Percentiles rank a stretch among this genome's conserved stretches.
Conservation (phyloP, 495 filamentous ascomycete species). For the Glarea lozoyensis region DNA sequence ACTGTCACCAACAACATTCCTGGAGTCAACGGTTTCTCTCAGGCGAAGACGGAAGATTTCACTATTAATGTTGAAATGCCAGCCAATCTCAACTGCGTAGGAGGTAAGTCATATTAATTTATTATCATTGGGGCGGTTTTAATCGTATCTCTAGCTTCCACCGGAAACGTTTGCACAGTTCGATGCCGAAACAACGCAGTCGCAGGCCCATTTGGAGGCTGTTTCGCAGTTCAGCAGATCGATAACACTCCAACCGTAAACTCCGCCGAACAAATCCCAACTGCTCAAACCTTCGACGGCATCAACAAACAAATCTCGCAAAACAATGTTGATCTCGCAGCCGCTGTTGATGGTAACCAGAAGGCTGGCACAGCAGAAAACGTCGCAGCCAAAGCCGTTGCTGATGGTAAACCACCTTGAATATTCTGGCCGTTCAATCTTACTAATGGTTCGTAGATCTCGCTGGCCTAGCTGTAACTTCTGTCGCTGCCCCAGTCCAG, state of each 20-base stretch:
- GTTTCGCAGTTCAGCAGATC: constrained; percentile 37
- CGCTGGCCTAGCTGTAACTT: constrained; percentile 2
- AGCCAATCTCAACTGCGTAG: constrained; percentile 27
- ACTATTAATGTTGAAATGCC: constrained; percentile 32
- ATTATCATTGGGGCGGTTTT: no score
- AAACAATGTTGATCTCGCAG: constrained; percentile 28
- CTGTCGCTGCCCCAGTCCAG: constrained; percentile 1
- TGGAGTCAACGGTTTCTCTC: constrained; percentile 36
- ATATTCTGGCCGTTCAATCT: background rate
- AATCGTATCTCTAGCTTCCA: no score
- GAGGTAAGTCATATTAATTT: no score
- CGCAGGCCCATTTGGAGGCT: constrained; percentile 44
- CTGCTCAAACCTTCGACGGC: constrained; percentile 22
- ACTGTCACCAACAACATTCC: constrained; percentile 36
- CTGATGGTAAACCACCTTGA: constrained; percentile 5
- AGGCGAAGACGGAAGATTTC: constrained; percentile 34
- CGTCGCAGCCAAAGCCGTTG: constrained; percentile 24
- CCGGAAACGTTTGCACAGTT: constrained; percentile 46
- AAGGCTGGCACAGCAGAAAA: constrained; percentile 24
- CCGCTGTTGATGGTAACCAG: constrained; percentile 27
- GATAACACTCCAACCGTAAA: constrained; percentile 27
- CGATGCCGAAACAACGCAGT: constrained; percentile 42
- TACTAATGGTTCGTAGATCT: background rate
- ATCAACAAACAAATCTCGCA: constrained; percentile 22
- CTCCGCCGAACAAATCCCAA: constrained; percentile 26